These are phyloP conservation scores for Letharia columbiana DNA, from an alignment of 495 filamentous ascomycete species.

Conservation along the genomic window DNA sequence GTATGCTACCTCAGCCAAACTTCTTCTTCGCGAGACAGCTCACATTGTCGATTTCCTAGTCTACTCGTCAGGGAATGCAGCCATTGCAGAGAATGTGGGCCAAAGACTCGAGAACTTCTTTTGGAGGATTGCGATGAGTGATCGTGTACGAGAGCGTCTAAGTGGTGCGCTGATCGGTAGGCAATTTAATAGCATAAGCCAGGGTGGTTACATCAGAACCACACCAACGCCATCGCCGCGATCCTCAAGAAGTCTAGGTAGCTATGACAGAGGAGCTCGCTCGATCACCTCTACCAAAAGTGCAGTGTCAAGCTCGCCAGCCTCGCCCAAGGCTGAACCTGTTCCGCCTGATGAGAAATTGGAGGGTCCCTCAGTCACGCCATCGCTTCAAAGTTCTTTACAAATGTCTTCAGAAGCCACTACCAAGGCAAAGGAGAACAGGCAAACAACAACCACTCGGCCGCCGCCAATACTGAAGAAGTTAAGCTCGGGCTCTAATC, in stretches of 20 bases:
- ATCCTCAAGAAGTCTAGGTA: conserved; percentile 15
- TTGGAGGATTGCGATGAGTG: conserved; percentile 44
- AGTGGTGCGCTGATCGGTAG: conserved; percentile 32
- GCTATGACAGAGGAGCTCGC: conserved; percentile 8
- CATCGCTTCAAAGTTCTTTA: conserved; percentile 17
- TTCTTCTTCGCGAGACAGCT: background rate
- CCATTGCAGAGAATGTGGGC: conserved; percentile 36
- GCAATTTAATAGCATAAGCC: conserved; percentile 39
- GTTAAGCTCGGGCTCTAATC: conserved; percentile 10
- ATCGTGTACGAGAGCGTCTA: conserved; percentile 27
- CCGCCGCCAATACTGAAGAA: conserved; percentile 26
- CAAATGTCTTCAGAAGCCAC: background rate
- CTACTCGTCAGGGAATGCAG: conserved; percentile 35
- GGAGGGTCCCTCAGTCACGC: conserved; percentile 13
- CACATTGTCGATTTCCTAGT: conserved; percentile 27
- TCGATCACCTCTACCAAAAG: background rate
- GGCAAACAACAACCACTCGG: conserved; percentile 10
- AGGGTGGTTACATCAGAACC: conserved; percentile 25
- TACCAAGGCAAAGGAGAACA: conserved; percentile 6
- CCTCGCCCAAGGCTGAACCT: background rate
- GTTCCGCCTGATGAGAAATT: background rate
- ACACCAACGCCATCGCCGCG: conserved; percentile 27
- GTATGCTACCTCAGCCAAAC: conserved; percentile 26
- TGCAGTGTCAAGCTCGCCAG: conserved; percentile 2
- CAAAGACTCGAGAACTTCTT: conserved; percentile 45